Evolutionary conservation across 495 filamentous ascomycete species (phyloP).

Genomic region (Trichoderma erinaceum): DNA sequence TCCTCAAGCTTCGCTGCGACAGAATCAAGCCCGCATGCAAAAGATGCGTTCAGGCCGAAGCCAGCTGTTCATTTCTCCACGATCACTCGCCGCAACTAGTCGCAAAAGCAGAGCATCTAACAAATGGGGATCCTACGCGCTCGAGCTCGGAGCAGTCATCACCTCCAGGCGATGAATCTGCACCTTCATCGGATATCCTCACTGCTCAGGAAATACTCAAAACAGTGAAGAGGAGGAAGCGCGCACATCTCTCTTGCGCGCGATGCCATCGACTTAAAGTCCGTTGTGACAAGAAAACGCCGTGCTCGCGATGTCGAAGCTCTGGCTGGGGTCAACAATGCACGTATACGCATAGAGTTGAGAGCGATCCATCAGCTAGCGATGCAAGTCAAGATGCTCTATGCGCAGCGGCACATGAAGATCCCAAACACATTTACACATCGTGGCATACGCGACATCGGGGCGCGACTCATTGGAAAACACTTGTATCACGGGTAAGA

Average conservation of each 20-base stretch:
- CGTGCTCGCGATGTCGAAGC: not conserved
- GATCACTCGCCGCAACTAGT: not conserved
- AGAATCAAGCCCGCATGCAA: not conserved
- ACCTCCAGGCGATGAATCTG: not conserved
- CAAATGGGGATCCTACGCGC: not conserved
- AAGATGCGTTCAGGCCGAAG: not conserved
- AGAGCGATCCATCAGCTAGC: not conserved
- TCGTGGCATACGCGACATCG: not conserved
- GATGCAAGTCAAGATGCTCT: not conserved
- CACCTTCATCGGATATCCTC: not conserved
- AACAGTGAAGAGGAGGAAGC: not conserved
- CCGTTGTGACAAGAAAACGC: not conserved
- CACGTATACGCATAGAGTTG: not conserved
- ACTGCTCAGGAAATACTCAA: not conserved
- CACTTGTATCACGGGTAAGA: not conserved
- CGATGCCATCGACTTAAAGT: slow-evolving; percentile 6
- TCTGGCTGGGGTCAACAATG: not conserved
- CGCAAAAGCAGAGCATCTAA: not conserved
- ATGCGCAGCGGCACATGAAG: not conserved
- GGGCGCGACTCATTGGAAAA: not conserved
- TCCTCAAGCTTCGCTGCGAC: not conserved
- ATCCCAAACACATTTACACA: not conserved
- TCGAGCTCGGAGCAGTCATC: not conserved
- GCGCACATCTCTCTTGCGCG: not conserved
- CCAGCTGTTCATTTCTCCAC: not conserved